Base-by-base conservation (phyloP, 192 early-diverging fungal genomes). In the Coemansia reversa region DNA sequence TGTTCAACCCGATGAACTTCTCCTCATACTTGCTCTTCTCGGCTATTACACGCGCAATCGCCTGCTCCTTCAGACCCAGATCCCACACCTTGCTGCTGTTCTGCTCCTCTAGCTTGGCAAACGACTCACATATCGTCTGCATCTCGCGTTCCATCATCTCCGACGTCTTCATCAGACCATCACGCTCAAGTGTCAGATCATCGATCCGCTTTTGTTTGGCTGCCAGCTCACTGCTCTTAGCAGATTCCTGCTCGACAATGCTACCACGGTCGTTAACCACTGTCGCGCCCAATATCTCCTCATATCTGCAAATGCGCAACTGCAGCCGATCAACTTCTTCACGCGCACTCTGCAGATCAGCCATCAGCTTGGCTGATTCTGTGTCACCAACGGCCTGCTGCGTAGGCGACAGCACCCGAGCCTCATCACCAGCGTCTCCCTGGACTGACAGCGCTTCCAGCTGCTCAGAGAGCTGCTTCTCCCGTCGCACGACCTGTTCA, bases 21-120 rank as follows among this genome's bases (percentile, higher is more conserved):
- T 93, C 90, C 28, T 93, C 92, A 59, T 87, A 86, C 79, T 92
- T 93, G 56, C 87, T 84, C 80, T 87, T 93, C 71, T 98, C 94
- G 9, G 90, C 89, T n/a, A 88, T 62, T 3, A 94, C 74, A 48
- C 88, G 88, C 58, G 86, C 69, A 27, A 94, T 87, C 7, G 90
- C 85, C 59, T 94, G 91, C 70, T 93, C 90, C 77, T 91, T 93
- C 47, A 86, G 80, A 12, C 81, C 74, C 29, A 93, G 72, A 65
- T 91, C 86, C 60, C 93, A 85, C 4, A 94, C 90, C 59, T 91
- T 91, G 59, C 86, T 82, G 5, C 88, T 84, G 59, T 87, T 92
- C 62, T 93, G 91, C 54, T 93, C 91, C 66, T 96, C 92, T 24
- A 97, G 83, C 65, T 90, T 84, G 4, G 84, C 83, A 85, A 92